Base-by-base conservation (phyloP, 148 eudicot species). In the Chenopodium quinoa region DNA sequence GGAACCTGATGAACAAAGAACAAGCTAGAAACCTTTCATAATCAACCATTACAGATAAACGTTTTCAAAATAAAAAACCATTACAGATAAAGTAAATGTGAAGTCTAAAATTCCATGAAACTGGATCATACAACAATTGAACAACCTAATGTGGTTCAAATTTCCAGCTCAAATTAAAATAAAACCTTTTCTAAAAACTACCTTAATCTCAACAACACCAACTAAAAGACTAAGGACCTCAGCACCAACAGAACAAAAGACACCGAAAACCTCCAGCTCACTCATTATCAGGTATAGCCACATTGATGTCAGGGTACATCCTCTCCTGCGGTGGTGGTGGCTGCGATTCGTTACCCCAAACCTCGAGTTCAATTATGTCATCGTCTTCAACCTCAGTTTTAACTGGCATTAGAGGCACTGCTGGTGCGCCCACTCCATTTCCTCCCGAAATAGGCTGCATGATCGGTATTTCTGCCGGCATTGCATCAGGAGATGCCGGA, bases 341-440 rank as follows among this genome's bases (percentile, higher is more conserved):
- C 63, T 77, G 81, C 2, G 86, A 76, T 11, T 81, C 81, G 44
- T 81, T 78, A 76, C 78, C 81, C 86, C 86, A 84, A 56, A 78
- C 86, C 5, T 34, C 5, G 40, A 34, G 40, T 34, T 4, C 40
- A 4, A 34, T 34, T 13, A 79, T 60, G 81, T 75, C 77, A 75
- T 90, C 87, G 78, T 86, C 89, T 64, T 84, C 90, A 83, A 81
- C 78, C 4, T 77, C 81, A 67, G 79, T 81, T 27, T 78, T 81
- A 0, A 78, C 48, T 63, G 79, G 64, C 64, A 84, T 50, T 19
- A 71, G 71, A 47, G 73, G 20, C 13, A 81, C 60, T 11, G 19
- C 69, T 40, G 78, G 81, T 50, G 74, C 70, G 14, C 78, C 78
- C 4, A 19, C 78, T 71, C 72, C 81, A 71, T 29, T 62, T 23